Evolutionary conservation across 345 rosid genomes (phyloP).

Genomic region (Leavenworthia alabamica): DNA sequence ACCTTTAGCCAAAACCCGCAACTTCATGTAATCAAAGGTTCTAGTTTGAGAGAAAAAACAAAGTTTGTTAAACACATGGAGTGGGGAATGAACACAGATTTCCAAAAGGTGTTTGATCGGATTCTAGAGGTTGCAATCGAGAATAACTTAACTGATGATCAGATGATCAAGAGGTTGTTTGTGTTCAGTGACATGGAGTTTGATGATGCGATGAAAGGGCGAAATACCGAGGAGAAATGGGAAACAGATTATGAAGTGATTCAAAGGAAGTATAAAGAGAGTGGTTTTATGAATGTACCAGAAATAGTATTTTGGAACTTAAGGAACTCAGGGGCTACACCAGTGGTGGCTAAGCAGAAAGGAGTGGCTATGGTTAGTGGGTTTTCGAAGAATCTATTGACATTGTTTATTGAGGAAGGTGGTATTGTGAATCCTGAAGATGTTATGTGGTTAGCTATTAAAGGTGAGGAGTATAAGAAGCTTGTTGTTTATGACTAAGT

Average conservation of each 20-base stretch:
- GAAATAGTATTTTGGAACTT: slow-evolving; percentile 44
- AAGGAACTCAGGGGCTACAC: slow-evolving; percentile 29
- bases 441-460: slow-evolving; percentile 32
- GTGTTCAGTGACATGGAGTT: slow-evolving; percentile 73
- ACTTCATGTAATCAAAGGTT: slow-evolving; percentile 35
- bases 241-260: slow-evolving; percentile 43
- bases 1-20: slow-evolving; percentile 40
- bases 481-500: slow-evolving; percentile 28
- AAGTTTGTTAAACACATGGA: slow-evolving; percentile 31
- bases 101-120: slow-evolving; percentile 48
- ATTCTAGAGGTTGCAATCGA: slow-evolving; percentile 40
- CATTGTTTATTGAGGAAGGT: slow-evolving; percentile 34
- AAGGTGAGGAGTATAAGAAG: slow-evolving; percentile 29
- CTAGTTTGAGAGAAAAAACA: slow-evolving; percentile 31
- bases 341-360: slow-evolving; percentile 19
- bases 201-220: slow-evolving; percentile 26
- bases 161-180: slow-evolving; percentile 54
- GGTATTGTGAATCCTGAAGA: slow-evolving; percentile 29
- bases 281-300: slow-evolving; percentile 40
- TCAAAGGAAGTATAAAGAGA: slow-evolving; percentile 38
- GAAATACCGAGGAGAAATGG: slow-evolving; percentile 29
- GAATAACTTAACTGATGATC: slow-evolving; percentile 36
- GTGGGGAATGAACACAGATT: slow-evolving; percentile 36
- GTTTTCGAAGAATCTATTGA: slow-evolving; percentile 40
- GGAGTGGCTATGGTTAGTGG: slow-evolving; percentile 41